A percentile compares a stretch with the other conserved stretches of the same genome.
Conservation (phyloP, 164 flowering plant genomes). For the Magnolia kwangsiensis region DNA sequence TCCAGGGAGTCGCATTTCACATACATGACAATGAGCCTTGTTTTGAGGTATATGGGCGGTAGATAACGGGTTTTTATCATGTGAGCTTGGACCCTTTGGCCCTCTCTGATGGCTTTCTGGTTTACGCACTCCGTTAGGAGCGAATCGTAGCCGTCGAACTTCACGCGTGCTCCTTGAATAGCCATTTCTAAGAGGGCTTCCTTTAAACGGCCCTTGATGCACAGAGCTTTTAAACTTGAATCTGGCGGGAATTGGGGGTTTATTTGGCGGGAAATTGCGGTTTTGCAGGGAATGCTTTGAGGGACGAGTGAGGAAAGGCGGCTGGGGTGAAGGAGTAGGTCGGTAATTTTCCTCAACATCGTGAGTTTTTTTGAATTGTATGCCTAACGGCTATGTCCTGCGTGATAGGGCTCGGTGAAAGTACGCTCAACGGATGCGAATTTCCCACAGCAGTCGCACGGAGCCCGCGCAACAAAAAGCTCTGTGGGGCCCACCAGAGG, state of each 20-base stretch:
- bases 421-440: too few relatives aligned
- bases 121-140: conserved; percentile 22
- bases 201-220: conserved; percentile 17
- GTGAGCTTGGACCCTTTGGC: conserved; percentile 32
- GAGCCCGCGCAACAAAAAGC: too few relatives aligned
- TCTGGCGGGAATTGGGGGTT: conserved; percentile 12
- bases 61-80: conserved; percentile 28
- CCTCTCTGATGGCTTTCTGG: conserved; percentile 19
- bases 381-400: too few relatives aligned
- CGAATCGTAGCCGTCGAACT: conserved; percentile 26
- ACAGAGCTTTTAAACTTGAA: conserved; percentile 10
- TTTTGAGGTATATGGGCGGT: conserved; percentile 21
- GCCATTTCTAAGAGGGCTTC: conserved; percentile 21
- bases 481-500: too few relatives aligned
- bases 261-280: conserved; percentile 12
- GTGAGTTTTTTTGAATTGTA: neutral
- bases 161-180: conserved; percentile 14
- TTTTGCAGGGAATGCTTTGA: conserved; percentile 3
- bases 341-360: neutral
- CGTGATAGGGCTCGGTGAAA: too few relatives aligned
- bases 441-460: too few relatives aligned
- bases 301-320: neutral
- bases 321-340: conserved; percentile 3
- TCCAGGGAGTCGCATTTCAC: conserved; percentile 17
- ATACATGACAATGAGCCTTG: conserved; percentile 27